Base-by-base conservation (phyloP, 1,139 yeast genomes). In the Saccharomyces hybrid region DNA sequence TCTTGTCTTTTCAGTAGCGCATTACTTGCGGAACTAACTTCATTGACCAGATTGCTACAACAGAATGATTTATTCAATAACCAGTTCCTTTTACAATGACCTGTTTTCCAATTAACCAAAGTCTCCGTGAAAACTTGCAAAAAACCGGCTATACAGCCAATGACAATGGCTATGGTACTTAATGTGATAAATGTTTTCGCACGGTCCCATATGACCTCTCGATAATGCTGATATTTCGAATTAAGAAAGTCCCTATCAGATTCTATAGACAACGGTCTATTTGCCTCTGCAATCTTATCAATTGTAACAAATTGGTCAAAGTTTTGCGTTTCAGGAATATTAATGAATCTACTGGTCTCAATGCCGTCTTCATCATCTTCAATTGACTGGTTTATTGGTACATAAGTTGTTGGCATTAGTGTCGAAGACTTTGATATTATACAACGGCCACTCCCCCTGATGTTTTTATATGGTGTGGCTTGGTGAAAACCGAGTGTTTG, bases 281-380 rank as follows among this genome's bases (percentile, higher is more conserved):
- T 59, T 64, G 75, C 84, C 65, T 91, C 98, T 53, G 84, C 84
- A 12, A 88, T 81, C 96, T 97, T 89, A 70, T 93, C 98, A 12
- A 86, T 78, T 4, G 95, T 87, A 26, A 74, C 72, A 65, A 86
- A 88, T 50, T 81, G 81, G 53, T 80, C 78, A 64, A 84, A 86
- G 21, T 74, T 69, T 53, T 69, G 70, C 5, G 75, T 69, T 38
- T 70, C 72, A 1, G 71, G 67, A 8, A 64, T 59, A 27, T 51
- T 53, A 21, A 32, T 38, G 38, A 54, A 56, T 16, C 54, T 49
- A 28, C 6, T 24, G 31, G 48, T 44, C 4, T 47, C 57, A 49
- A 41, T 47, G 9, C 26, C 47, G 32, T 31, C 53, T 19, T 51
- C 48, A 19, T 28, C 54, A 41, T 42, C 44, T 9, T 28, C 50